Evolutionary conservation across 345 rosid species (phyloP), one percentile per base, ranked within the genome.

Genomic region (Salix udensis): DNA sequence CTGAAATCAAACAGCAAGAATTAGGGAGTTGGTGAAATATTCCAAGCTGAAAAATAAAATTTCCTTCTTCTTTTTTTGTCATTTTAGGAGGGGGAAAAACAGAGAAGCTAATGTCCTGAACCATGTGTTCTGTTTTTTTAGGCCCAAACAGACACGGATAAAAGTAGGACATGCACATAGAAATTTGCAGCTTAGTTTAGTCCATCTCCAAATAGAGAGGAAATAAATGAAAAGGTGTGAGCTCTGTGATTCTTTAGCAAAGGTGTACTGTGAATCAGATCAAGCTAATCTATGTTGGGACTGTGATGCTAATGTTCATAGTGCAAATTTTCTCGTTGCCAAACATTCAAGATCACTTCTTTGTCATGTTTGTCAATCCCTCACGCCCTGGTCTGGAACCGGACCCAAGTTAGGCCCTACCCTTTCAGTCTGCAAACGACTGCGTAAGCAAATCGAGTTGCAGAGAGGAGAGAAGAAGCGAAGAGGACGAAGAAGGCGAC

Each of bases 231-330:
- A 16, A 15, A 71, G 66, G 46, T 76, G 83, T 39, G 83, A 80
- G 66, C 80, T 76, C 2, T 80, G 83, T 55, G 64, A 73, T 13
- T 72, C 79, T 48, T 44, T 48, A 23, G 64, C 79, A 11, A 80
- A 66, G 65, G 72, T 75, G 68, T 58, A 30, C 58, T 80, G 83
- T 26, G 79, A 71, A 67, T 76, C 83, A 65, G 79, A 75, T 65
- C 79, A 75, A 76, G 83, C 83, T 14, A 80, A 76, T 9, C 70
- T 80, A 5, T 80, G 83, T n/a, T 71, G 76, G 76, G 79, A 52
- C 5, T 80, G 76, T n/a, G 82, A 80, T 52, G 58, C 79, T n/a
- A 72, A 71, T 10, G 79, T 80, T 65, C 83, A 75, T 67, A 15
- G 50, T 9, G 79, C 83, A 2, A 80, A 80, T 58, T 80, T 80